These are phyloP conservation scores for Fistulinella cinereoalba DNA, from an alignment of 1,284 basidiomycete species.

Conservation along the genomic window DNA sequence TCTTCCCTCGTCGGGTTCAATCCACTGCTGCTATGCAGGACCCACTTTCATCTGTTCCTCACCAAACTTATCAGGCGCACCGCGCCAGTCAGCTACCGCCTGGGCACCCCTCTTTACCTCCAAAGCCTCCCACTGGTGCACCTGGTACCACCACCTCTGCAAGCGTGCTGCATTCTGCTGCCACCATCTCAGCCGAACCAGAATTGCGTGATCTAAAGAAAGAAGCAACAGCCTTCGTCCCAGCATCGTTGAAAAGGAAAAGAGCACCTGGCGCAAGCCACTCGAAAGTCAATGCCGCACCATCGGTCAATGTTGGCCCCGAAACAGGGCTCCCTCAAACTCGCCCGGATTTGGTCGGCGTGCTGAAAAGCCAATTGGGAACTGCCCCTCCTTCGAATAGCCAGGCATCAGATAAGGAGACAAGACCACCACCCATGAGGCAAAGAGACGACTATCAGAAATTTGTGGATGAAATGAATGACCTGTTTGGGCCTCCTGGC, in stretches of 20 bases:
- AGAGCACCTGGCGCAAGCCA: constrained; percentile 39
- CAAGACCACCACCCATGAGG: constrained; percentile 28
- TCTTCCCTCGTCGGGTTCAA: constrained; percentile 51
- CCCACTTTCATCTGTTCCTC: constrained; percentile 58
- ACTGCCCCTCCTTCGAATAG: constrained; percentile 18
- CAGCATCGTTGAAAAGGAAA: constrained; percentile 65
- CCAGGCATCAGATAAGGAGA: constrained; percentile 26
- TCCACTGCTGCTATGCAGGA: constrained; percentile 56
- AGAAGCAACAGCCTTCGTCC: constrained; percentile 88
- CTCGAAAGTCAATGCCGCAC: constrained; percentile 62
- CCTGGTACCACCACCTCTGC: constrained; percentile 43
- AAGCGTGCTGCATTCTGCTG: constrained; percentile 42
- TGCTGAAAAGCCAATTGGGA: constrained; percentile 61
- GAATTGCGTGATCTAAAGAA: constrained; percentile 88
- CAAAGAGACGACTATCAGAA: constrained; percentile 70
- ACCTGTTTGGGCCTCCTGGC: constrained; percentile 40
- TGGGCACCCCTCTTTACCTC: constrained; percentile 41
- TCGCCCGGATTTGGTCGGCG: constrained; percentile 63
- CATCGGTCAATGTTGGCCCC: constrained; percentile 42
- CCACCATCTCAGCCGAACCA: constrained; percentile 79
- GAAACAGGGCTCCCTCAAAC: constrained; percentile 35
- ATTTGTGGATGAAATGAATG: constrained; percentile 72
- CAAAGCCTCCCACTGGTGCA: constrained; percentile 35
- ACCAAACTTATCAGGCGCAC: constrained; percentile 65
- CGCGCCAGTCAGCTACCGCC: constrained; percentile 36